A percentile compares a stretch with the other conserved stretches of the same genome.
phyloP scores from a whole-genome alignment of 805 yeast species.

The Kodamaea hsintzibuensis region DNA sequence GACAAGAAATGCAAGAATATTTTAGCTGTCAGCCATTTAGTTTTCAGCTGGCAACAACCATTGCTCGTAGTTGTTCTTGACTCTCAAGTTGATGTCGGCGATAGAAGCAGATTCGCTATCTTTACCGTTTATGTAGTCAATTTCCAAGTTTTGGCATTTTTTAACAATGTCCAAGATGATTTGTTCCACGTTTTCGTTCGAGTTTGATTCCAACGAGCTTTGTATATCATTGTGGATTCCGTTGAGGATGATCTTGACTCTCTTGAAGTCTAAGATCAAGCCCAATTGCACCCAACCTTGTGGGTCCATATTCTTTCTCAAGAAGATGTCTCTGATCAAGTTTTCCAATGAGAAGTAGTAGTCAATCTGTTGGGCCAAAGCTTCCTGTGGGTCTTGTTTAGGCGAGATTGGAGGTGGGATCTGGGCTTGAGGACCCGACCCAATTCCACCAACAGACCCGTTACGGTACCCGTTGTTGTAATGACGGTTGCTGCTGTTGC shows the following conservation, averaged over 20 bases:
- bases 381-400: constrained; percentile 46
- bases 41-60: constrained; percentile 62
- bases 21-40: background rate
- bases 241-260: constrained; percentile 60
- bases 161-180: constrained; percentile 55
- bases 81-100: constrained; percentile 59
- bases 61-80: constrained; percentile 53
- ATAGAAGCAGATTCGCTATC: constrained; percentile 31
- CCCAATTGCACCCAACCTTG: constrained; percentile 70
- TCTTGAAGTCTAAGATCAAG: constrained; percentile 67
- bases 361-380: constrained; percentile 65
- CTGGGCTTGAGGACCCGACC: constrained; percentile 17
- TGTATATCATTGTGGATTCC: constrained; percentile 38
- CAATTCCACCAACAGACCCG: constrained; percentile 13
- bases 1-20: constrained; percentile 3
- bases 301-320: constrained; percentile 78
- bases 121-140: constrained; percentile 36
- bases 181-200: constrained; percentile 13
- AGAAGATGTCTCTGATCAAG: constrained; percentile 76
- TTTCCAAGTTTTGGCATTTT: constrained; percentile 54
- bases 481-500: background rate
- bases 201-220: constrained; percentile 16
- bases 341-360: constrained; percentile 91
- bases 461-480: constrained; percentile 21
- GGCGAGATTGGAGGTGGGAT: constrained; percentile 49